Conservation (phyloP, 2,329 filamentous ascomycete species). For the Tolypocladium tundrense region DNA sequence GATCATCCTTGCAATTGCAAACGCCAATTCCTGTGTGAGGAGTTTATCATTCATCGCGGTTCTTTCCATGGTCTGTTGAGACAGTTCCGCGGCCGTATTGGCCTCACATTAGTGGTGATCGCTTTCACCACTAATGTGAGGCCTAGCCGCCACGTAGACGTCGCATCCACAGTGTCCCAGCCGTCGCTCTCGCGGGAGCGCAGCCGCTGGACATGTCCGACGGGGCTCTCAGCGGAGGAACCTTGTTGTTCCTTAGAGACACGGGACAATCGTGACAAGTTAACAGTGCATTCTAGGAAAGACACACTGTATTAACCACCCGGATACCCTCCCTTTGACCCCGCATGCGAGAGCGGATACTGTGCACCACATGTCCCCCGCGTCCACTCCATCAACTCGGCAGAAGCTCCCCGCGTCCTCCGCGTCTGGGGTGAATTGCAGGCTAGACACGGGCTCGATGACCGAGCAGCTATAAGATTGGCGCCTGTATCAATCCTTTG, state of each 20-base stretch:
- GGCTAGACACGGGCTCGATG: background rate
- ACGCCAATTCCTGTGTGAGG: too few species aligned
- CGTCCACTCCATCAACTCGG: background rate
- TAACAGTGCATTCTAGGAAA: background rate
- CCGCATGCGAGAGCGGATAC: constrained; percentile 3
- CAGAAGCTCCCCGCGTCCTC: background rate
- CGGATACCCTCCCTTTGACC: background rate
- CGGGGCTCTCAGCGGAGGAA: background rate
- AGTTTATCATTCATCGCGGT: too few species aligned
- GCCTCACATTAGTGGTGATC: background rate
- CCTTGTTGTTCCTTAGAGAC: background rate
- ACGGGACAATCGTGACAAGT: too few species aligned
- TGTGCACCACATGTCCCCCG: background rate
- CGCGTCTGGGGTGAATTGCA: background rate
- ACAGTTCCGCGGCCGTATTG: background rate
- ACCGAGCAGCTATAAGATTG: background rate
- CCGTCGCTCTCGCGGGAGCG: background rate
- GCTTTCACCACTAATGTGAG: background rate
- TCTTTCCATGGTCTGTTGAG: too few species aligned
- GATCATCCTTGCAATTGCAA: background rate
- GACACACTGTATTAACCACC: constrained; percentile 1
- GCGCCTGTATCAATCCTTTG: too few species aligned
- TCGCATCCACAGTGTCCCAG: background rate
- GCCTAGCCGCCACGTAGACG: background rate
- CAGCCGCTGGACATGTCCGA: background rate